Conservation (phyloP, 2,329 filamentous ascomycete species). For the Ophiostoma populinum region DNA sequence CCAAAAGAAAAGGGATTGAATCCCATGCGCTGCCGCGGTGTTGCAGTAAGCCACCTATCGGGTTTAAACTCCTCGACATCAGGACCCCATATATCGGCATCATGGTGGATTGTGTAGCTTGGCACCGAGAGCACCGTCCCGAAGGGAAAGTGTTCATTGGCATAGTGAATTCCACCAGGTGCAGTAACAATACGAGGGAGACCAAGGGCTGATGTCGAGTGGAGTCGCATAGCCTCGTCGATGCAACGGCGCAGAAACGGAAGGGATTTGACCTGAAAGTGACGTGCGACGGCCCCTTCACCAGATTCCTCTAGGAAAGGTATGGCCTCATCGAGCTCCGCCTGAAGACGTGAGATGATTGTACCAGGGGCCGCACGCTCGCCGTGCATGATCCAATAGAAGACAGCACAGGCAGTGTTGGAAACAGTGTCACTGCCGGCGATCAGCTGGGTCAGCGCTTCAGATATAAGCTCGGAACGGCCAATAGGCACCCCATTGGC, state of each 20-base stretch:
- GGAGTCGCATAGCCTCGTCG: slow-evolving; percentile 10
- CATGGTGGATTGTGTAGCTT: slow-evolving; percentile 9
- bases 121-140: slow-evolving; percentile 9
- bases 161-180: slow-evolving; percentile 5
- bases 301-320: background rate
- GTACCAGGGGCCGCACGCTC: slow-evolving; percentile 6
- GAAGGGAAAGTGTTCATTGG: slow-evolving; percentile 5
- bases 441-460: slow-evolving; percentile 10
- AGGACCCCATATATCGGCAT: slow-evolving; percentile 13
- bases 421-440: slow-evolving; percentile 10
- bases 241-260: slow-evolving; percentile 8
- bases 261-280: slow-evolving; percentile 6
- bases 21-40: slow-evolving; percentile 9
- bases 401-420: slow-evolving; percentile 9
- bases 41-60: slow-evolving; percentile 11
- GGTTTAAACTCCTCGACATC: slow-evolving; percentile 14
- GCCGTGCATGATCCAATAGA: slow-evolving; percentile 10
- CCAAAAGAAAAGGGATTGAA: slow-evolving; percentile 10
- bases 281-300: background rate
- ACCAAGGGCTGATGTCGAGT: slow-evolving; percentile 9
- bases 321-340: slow-evolving; percentile 8
- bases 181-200: slow-evolving; percentile 9
- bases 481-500: slow-evolving; percentile 4
- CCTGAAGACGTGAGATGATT: slow-evolving; percentile 6
- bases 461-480: slow-evolving; percentile 7